phyloP scores from a whole-genome alignment of 2,329 filamentous ascomycete species.

The Trichophyton schoenleinii region DNA sequence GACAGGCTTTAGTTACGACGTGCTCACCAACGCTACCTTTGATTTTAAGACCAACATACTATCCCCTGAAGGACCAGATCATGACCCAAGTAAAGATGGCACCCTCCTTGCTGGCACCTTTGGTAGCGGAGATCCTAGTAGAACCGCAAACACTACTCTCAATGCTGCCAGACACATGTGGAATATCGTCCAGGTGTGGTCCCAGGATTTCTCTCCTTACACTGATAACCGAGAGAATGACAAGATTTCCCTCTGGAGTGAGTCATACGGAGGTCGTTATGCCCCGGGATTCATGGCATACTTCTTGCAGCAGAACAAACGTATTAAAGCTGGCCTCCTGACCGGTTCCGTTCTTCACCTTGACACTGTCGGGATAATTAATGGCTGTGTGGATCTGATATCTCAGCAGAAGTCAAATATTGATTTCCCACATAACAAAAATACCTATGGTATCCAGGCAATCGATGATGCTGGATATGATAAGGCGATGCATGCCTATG shows the following conservation, averaged over 20 bases:
- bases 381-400: conserved; percentile 50
- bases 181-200: conserved; percentile 51
- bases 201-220: conserved; percentile 43
- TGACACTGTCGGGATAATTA: conserved; percentile 45
- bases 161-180: conserved; percentile 44
- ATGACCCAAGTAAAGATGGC: neutral
- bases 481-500: conserved; percentile 34
- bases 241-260: conserved; percentile 36
- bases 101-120: neutral
- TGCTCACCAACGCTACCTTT: neutral
- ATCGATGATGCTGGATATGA: conserved; percentile 34
- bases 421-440: conserved; percentile 41
- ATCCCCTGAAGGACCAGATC: neutral
- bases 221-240: conserved; percentile 30
- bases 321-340: conserved; percentile 21
- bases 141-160: conserved; percentile 38
- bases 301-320: conserved; percentile 31
- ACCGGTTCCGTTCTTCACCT: conserved; percentile 31
- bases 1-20: conserved; percentile 41
- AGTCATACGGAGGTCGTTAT: conserved; percentile 36
- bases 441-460: conserved; percentile 42
- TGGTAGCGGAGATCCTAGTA: neutral
- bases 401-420: conserved; percentile 39
- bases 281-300: conserved; percentile 29
- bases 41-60: conserved; percentile 3